A percentile compares a stretch with the other conserved stretches of the same genome.
Evolutionary conservation across 2,329 filamentous ascomycete genomes (phyloP).

Genomic region (Elsinoe fawcettii): DNA sequence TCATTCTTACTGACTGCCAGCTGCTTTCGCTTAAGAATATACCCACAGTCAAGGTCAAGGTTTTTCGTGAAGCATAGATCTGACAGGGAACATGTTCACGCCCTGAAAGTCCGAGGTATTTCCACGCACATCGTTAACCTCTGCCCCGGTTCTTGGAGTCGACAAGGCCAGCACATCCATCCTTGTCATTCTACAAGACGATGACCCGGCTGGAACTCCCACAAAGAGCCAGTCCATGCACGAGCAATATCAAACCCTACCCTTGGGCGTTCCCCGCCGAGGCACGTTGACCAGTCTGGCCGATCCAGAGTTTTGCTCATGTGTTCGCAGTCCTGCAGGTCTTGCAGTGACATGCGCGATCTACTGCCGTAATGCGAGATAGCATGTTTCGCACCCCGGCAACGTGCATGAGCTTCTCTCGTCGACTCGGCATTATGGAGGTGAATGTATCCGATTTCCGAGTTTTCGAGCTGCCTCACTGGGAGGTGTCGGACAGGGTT

Average conservation of each 20-base stretch:
- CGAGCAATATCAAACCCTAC: constrained; percentile 9
- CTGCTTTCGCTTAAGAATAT: background rate
- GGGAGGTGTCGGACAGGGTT: background rate
- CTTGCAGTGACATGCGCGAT: background rate
- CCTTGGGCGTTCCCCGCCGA: constrained; percentile 1
- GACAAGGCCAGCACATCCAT: background rate
- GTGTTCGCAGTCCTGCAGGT: background rate
- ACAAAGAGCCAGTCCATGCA: background rate
- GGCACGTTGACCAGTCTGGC: background rate
- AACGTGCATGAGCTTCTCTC: background rate
- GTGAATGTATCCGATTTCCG: background rate
- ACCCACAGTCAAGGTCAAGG: background rate
- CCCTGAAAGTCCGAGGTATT: background rate
- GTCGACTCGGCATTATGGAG: background rate
- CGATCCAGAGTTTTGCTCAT: background rate
- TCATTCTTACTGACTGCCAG: background rate
- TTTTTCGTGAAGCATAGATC: background rate
- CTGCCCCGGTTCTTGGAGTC: constrained; percentile 1
- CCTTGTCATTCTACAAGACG: background rate
- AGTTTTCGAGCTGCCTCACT: background rate
- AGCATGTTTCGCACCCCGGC: constrained; percentile 4
- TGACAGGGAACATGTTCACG: constrained; percentile 10
- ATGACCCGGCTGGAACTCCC: background rate
- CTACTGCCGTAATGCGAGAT: background rate
- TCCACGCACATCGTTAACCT: background rate